Evolutionary conservation across 495 filamentous ascomycete genomes (phyloP).

Genomic region (Hyaloscypha variabilis): DNA sequence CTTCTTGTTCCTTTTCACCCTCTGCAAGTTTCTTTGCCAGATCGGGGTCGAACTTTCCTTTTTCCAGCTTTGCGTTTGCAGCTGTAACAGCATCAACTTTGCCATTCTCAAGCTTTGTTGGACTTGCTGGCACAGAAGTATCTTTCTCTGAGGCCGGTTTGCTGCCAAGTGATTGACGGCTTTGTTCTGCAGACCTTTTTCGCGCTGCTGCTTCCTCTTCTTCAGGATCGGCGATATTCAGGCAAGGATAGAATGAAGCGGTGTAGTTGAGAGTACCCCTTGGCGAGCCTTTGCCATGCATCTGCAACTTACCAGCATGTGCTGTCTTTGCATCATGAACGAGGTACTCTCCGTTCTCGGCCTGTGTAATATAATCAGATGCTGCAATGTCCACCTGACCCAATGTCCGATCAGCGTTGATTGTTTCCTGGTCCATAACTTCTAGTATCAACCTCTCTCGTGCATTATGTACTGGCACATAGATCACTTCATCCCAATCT

Average conservation of each 20-base stretch:
- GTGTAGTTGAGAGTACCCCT: slow-evolving; percentile 88
- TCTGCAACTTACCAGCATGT: slow-evolving; percentile 62
- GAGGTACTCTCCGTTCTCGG: slow-evolving; percentile 78
- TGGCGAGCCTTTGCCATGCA: slow-evolving; percentile 63
- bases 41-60: slow-evolving; percentile 33
- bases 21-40: slow-evolving; percentile 45
- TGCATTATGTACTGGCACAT: slow-evolving; percentile 86
- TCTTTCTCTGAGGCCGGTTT: slow-evolving; percentile 2
- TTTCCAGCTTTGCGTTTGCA: slow-evolving; percentile 19
- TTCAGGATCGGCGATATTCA: slow-evolving; percentile 89
- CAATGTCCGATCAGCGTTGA: slow-evolving; percentile 84
- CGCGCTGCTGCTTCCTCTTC: slow-evolving; percentile 64
- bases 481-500: slow-evolving; percentile 94
- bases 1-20: slow-evolving; percentile 58
- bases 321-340: slow-evolving; percentile 73
- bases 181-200: slow-evolving; percentile 31
- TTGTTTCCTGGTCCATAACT: slow-evolving; percentile 93
- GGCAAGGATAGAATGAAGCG: slow-evolving; percentile 84
- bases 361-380: slow-evolving; percentile 77
- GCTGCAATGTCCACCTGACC: slow-evolving; percentile 75
- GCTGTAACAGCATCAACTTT: slow-evolving; percentile 16
- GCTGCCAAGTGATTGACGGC: slow-evolving; percentile 25
- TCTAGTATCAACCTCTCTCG: slow-evolving; percentile 85
- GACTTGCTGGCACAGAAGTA: background rate
- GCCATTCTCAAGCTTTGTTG: background rate